A percentile compares a stretch with the other conserved stretches of the same genome.
These are phyloP conservation scores for Neophaeococcomyces mojaviensis DNA, from an alignment of 2,329 filamentous ascomycete genomes.

Conservation along the genomic window DNA sequence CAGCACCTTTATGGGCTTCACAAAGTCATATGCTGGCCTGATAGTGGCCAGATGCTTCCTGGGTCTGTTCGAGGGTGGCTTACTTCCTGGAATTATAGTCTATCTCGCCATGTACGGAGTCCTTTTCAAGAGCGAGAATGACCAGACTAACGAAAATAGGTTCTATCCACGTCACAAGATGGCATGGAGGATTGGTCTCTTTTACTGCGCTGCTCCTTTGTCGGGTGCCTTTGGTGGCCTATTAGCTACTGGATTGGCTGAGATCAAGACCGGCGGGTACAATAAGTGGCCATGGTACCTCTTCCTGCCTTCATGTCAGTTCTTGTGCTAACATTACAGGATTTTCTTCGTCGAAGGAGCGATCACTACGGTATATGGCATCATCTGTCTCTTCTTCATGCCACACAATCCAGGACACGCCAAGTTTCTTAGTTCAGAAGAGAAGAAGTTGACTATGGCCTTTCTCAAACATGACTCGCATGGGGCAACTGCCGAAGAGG, in stretches of 20 bases:
- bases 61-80: conserved; percentile 56
- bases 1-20: conserved; percentile 12
- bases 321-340: conserved; percentile 26
- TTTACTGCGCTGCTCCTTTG: conserved; percentile 60
- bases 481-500: conserved; percentile 5
- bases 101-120: conserved; percentile 49
- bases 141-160: neutral
- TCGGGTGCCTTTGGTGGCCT: conserved; percentile 56
- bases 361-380: conserved; percentile 49
- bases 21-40: conserved; percentile 42
- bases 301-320: conserved; percentile 35
- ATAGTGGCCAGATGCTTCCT: conserved; percentile 54
- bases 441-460: conserved; percentile 48
- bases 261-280: conserved; percentile 16
- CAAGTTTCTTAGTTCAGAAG: conserved; percentile 49
- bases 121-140: neutral
- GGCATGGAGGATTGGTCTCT: conserved; percentile 57
- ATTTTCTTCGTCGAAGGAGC: conserved; percentile 59
- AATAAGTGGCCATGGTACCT: conserved; percentile 41
- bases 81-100: conserved; percentile 60
- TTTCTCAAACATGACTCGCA: conserved; percentile 9
- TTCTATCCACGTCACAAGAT: conserved; percentile 56
- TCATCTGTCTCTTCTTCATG: conserved; percentile 48
- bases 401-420: conserved; percentile 48
- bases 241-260: conserved; percentile 43